Percentiles rank a stretch among this genome's conserved stretches.
Conservation (phyloP, 305 asterid species). For the Solanum chacoense region DNA sequence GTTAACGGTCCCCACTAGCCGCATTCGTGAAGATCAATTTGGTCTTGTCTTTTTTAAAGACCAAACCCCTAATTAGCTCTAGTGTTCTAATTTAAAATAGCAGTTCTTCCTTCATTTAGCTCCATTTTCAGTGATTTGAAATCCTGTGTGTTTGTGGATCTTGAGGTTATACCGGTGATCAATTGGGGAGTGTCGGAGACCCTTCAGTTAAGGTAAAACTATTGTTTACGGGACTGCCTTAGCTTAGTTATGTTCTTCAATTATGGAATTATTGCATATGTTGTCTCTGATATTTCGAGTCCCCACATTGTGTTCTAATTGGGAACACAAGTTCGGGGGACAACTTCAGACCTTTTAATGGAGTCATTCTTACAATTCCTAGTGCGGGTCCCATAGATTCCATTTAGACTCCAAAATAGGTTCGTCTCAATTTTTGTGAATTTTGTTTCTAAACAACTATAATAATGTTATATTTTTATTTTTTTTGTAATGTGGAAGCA, state of each 20-base stretch:
- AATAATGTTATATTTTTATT: too few relatives aligned
- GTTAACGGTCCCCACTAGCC: neutral
- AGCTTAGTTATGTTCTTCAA: neutral
- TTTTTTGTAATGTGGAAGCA: neutral
- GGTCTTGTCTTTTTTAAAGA: neutral
- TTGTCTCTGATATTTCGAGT: too few relatives aligned
- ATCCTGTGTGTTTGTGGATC: neutral
- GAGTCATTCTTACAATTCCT: neutral
- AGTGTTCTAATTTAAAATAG: too few relatives aligned
- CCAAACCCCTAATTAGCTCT: neutral
- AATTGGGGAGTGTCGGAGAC: neutral
- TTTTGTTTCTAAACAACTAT: too few relatives aligned
- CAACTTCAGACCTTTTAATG: neutral
- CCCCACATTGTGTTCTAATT: neutral
- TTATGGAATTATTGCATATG: neutral
- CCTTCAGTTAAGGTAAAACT: neutral
- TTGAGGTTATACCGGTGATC: neutral
- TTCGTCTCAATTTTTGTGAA: too few relatives aligned
- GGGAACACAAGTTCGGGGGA: neutral
- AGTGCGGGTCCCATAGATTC: neutral
- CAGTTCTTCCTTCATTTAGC: too few relatives aligned
- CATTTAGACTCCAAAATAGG: neutral
- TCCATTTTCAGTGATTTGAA: neutral
- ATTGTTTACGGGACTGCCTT: neutral
- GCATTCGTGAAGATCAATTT: neutral